A percentile compares a stretch with the other conserved stretches of the same genome.
Evolutionary conservation across 768 basidiomycete genomes (phyloP).

Genomic region (Leccinum olivaceopallidum): DNA sequence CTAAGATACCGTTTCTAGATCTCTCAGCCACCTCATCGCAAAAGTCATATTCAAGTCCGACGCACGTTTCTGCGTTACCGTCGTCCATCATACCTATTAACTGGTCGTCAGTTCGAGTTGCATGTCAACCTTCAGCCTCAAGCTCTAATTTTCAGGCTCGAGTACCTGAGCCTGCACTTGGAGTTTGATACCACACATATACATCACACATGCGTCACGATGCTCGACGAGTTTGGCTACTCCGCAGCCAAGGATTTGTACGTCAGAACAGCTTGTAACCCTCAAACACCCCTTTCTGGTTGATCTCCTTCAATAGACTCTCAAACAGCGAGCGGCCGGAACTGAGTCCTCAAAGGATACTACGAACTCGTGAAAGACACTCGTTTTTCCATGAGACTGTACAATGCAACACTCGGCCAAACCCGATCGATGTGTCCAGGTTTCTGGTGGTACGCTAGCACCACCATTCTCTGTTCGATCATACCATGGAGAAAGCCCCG

Average conservation of each 20-base stretch:
- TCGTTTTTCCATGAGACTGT: not conserved
- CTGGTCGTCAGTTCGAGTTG: not conserved
- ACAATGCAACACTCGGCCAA: not conserved
- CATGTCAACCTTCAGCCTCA: slow-evolving; percentile 1
- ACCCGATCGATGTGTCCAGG: not conserved
- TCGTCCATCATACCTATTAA: not conserved
- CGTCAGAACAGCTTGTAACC: not conserved
- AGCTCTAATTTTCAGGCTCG: not conserved
- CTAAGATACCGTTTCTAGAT: not conserved
- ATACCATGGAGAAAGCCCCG: not conserved
- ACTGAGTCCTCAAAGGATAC: not conserved
- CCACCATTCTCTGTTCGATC: not conserved
- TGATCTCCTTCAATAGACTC: not conserved
- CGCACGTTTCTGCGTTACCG: not conserved
- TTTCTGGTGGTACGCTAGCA: not conserved
- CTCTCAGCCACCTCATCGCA: not conserved
- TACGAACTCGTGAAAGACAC: not conserved
- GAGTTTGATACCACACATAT: not conserved
- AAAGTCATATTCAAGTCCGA: not conserved
- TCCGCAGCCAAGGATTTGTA: not conserved
- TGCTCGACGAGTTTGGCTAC: not conserved
- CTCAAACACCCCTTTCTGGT: not conserved
- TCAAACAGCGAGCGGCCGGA: not conserved
- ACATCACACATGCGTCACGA: not conserved
- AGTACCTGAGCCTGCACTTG: not conserved